A percentile compares a stretch with the other conserved stretches of the same genome.
phyloP scores from a whole-genome alignment of 2,329 filamentous ascomycete genomes.

The Neopestalotiopsis rosae region DNA sequence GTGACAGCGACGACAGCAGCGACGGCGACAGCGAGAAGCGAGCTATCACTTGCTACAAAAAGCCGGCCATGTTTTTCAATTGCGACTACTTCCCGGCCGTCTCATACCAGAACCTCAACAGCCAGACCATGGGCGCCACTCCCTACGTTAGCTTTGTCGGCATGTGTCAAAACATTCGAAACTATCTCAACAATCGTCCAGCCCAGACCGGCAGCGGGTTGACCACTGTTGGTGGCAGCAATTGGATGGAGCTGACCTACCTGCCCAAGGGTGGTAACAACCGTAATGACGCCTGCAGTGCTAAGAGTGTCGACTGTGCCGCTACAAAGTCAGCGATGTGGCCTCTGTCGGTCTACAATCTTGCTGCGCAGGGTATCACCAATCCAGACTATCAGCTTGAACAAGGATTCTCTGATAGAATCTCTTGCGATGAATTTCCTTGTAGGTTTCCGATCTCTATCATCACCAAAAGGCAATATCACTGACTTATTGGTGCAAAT shows the following conservation, averaged over 20 bases:
- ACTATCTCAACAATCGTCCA: neutral
- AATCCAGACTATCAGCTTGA: neutral
- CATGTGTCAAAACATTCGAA: conserved; percentile 5
- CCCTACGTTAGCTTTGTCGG: neutral
- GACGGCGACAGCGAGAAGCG: neutral
- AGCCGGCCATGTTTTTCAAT: conserved; percentile 1
- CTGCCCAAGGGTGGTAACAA: neutral
- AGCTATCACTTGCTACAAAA: neutral
- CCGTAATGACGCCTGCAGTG: neutral
- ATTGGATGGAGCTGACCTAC: conserved; percentile 8
- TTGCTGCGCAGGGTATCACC: neutral
- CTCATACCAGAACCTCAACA: neutral
- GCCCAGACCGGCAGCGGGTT: no score
- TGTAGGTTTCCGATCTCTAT: neutral
- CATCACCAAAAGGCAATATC: neutral
- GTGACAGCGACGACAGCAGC: conserved; percentile 35
- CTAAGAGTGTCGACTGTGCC: neutral
- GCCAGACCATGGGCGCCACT: neutral
- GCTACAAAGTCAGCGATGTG: conserved; percentile 2
- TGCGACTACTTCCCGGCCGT: neutral
- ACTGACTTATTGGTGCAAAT: neutral
- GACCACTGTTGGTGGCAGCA: neutral
- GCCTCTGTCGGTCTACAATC: neutral
- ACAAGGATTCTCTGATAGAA: neutral
- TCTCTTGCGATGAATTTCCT: conserved; percentile 9